Evolutionary conservation across 345 rosid genomes (phyloP).

Genomic region (Brassica nigra): DNA sequence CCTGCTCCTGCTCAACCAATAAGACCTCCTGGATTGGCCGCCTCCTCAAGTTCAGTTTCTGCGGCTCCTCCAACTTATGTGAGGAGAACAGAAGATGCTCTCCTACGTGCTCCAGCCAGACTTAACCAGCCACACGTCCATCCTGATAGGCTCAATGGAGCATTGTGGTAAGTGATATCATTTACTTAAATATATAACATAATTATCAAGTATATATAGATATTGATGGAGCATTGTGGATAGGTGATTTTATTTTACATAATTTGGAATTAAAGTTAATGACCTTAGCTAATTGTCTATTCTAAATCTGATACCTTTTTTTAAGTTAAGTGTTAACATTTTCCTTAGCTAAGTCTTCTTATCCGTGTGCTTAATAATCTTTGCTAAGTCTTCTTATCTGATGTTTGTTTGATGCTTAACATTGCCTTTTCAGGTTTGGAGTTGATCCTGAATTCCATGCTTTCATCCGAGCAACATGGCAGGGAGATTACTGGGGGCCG

Average conservation of each 20-base stretch:
- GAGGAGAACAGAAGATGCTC: neutral
- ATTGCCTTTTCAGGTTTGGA: neutral
- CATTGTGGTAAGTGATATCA: neutral
- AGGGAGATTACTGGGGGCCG: neutral
- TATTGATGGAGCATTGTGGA: too few relatives aligned
- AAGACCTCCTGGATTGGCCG: neutral
- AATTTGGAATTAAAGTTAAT: too few relatives aligned
- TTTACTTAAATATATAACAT: neutral
- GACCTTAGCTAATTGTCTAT: neutral
- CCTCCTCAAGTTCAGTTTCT: neutral
- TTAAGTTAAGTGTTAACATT: neutral
- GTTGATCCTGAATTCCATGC: neutral
- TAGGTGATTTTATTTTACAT: too few relatives aligned
- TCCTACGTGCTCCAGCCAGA: neutral
- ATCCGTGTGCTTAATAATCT: too few relatives aligned
- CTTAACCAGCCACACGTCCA: neutral
- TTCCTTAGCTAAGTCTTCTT: too few relatives aligned
- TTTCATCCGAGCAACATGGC: neutral
- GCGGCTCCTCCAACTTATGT: neutral
- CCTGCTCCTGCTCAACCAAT: neutral
- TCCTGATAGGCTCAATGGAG: neutral
- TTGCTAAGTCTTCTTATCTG: neutral
- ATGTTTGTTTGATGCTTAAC: neutral
- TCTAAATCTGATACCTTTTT: neutral
- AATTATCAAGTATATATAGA: too few relatives aligned